A percentile compares a stretch with the other conserved stretches of the same genome.
These are phyloP conservation scores for Fusarium tanahbumbuense DNA, from an alignment of 2,329 filamentous ascomycete genomes.

Conservation along the genomic window DNA sequence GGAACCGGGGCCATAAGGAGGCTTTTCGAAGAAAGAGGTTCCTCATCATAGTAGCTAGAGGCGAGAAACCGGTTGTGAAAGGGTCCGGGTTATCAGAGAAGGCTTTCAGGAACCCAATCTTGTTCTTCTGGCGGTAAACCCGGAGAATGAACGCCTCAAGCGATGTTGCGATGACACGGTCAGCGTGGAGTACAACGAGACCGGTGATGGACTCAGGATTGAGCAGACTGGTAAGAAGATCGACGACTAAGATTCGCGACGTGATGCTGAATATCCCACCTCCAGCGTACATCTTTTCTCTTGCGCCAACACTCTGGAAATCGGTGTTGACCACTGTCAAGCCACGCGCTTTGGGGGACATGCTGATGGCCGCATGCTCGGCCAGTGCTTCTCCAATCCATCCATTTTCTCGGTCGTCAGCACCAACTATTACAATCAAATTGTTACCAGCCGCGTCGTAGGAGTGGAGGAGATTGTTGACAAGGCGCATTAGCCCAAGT, in stretches of 20 bases:
- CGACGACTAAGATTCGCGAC: slow-evolving; percentile 92
- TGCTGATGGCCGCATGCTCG: slow-evolving; percentile 93
- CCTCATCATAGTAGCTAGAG: slow-evolving; percentile 88
- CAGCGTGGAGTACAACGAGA: slow-evolving; percentile 87
- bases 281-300: slow-evolving; percentile 90
- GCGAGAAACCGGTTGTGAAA: slow-evolving; percentile 88
- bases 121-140: slow-evolving; percentile 95
- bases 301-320: slow-evolving; percentile 83
- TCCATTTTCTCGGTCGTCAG: slow-evolving; percentile 91
- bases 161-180: slow-evolving; percentile 86
- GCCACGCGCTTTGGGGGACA: slow-evolving; percentile 82
- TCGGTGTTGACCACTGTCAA: slow-evolving; percentile 95
- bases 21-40: slow-evolving; percentile 89
- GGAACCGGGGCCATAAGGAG: slow-evolving; percentile 92
- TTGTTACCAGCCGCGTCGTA: slow-evolving; percentile 98
- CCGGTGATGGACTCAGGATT: slow-evolving; percentile 88
- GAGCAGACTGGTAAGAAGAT: slow-evolving; percentile 86
- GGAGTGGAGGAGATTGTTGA: slow-evolving; percentile 96
- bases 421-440: slow-evolving; percentile 87
- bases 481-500: slow-evolving; percentile 88
- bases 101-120: slow-evolving; percentile 91
- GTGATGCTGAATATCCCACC: slow-evolving; percentile 97
- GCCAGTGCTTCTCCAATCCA: slow-evolving; percentile 97
- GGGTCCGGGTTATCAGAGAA: slow-evolving; percentile 95
- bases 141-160: slow-evolving; percentile 94